Evolutionary conservation across 371 early-diverging fungal species (phyloP).

Genomic region (Blakeslea trispora): DNA sequence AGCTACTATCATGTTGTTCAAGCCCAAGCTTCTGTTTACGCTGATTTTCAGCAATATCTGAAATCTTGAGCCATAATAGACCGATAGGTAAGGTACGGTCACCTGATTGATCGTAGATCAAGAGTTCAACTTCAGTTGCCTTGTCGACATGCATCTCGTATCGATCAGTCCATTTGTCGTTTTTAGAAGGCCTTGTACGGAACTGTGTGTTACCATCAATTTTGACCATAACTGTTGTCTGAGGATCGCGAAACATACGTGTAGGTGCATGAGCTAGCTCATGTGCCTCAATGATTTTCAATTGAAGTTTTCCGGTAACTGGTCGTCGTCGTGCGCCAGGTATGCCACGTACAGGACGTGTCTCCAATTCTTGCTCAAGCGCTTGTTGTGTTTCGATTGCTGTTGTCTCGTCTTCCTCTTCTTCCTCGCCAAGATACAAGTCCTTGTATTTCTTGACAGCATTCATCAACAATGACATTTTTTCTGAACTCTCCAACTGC

Average conservation of each 20-base stretch:
- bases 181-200: conserved; percentile 65
- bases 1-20: conserved; percentile 46
- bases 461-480: conserved; percentile 74
- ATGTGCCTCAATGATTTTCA: conserved; percentile 65
- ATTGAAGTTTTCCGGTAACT: conserved; percentile 68
- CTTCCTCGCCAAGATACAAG: conserved; percentile 70
- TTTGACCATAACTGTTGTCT: conserved; percentile 74
- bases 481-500: conserved; percentile 74
- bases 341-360: conserved; percentile 19
- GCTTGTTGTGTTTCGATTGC: conserved; percentile 27
- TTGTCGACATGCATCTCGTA: conserved; percentile 83
- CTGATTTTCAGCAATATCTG: conserved; percentile 75
- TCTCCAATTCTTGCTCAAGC: conserved; percentile 44
- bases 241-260: conserved; percentile 55
- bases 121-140: conserved; percentile 87
- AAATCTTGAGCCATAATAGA: conserved; percentile 78
- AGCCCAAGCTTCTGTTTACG: conserved; percentile 61
- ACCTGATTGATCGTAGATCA: conserved; percentile 72
- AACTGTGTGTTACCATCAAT: conserved; percentile 80
- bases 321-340: conserved; percentile 70
- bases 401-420: conserved; percentile 56
- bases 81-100: conserved; percentile 69
- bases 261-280: conserved; percentile 70
- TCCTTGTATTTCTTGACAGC: conserved; percentile 83
- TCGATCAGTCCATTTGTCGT: conserved; percentile 74